A percentile compares a stretch with the other conserved stretches of the same genome.
Conservation (phyloP, 495 filamentous ascomycete species). For the Glutinoglossum americanum region DNA sequence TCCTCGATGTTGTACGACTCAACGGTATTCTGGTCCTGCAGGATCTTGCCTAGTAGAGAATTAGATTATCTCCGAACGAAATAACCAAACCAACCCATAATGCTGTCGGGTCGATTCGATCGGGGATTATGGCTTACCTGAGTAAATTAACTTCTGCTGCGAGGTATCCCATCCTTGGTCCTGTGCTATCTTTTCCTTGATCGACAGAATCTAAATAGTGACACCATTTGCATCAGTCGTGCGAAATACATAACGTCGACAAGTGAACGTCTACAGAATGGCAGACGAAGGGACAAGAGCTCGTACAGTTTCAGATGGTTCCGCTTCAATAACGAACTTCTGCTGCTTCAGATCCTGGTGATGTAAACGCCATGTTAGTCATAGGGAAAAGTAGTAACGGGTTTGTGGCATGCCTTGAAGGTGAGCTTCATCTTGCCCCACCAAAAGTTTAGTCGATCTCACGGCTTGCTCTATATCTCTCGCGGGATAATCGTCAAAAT, state of each 20-base stretch:
- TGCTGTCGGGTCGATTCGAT: neutral
- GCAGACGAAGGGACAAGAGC: neutral
- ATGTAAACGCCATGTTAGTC: constrained; percentile 14
- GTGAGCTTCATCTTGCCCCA: constrained; percentile 53
- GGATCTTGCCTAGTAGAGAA: constrained; percentile 58
- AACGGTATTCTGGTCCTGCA: constrained; percentile 89
- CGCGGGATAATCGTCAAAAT: neutral
- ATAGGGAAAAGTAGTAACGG: constrained; percentile 9
- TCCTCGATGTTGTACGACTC: constrained; percentile 95
- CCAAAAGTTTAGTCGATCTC: neutral
- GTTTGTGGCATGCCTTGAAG: constrained; percentile 40
- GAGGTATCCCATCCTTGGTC: constrained; percentile 85
- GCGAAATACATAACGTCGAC: neutral
- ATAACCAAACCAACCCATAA: neutral
- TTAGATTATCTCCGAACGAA: neutral
- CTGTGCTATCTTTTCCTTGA: constrained; percentile 73
- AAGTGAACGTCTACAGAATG: neutral
- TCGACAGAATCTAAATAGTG: constrained; percentile 43
- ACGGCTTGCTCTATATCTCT: neutral
- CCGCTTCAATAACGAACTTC: constrained; percentile 86
- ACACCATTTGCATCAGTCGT: neutral
- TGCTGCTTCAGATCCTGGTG: constrained; percentile 86
- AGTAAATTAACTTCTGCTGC: constrained; percentile 88
- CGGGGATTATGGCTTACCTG: constrained; percentile 35
- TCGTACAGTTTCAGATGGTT: constrained; percentile 78